Evolutionary conservation across 345 rosid genomes (phyloP).

Genomic region (Fremontodendron californicum): DNA sequence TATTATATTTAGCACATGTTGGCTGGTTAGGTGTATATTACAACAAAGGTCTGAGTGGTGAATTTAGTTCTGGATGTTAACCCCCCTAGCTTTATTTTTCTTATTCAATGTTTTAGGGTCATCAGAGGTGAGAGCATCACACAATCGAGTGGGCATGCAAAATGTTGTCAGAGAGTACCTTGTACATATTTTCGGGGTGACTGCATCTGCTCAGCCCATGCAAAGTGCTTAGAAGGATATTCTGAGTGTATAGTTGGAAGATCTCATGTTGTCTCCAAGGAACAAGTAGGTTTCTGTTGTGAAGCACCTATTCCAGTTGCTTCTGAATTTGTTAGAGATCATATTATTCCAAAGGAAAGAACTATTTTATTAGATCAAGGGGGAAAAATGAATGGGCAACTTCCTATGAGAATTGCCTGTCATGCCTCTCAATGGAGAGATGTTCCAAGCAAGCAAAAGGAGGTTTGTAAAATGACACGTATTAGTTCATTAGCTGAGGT

Average conservation of each 20-base stretch:
- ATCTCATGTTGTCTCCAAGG: constrained; percentile 13
- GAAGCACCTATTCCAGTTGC: constrained; percentile 20
- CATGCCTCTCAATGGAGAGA: constrained; percentile 41
- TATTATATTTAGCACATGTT: not conserved
- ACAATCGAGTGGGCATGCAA: constrained; percentile 22
- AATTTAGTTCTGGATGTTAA: not conserved
- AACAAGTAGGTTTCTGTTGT: constrained; percentile 7
- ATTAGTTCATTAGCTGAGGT: constrained; percentile 15
- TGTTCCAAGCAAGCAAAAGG: constrained; percentile 36
- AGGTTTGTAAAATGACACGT: constrained; percentile 15
- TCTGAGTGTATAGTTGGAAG: constrained; percentile 22
- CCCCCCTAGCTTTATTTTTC: not conserved
- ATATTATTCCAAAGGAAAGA: constrained; percentile 17
- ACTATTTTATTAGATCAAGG: constrained; percentile 16
- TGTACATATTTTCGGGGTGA: constrained; percentile 19
- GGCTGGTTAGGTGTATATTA: constrained; percentile 4
- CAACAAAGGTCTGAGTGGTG: not conserved
- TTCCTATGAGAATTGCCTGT: constrained; percentile 17
- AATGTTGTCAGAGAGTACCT: constrained; percentile 27
- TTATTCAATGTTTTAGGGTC: constrained; percentile 21
- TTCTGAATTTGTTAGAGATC: constrained; percentile 25
- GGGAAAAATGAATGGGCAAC: constrained; percentile 9
- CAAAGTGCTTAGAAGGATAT: constrained; percentile 25
- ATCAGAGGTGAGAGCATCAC: constrained; percentile 22
- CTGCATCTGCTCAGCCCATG: constrained; percentile 26